A percentile compares a stretch with the other conserved stretches of the same genome.
These are phyloP conservation scores for Aureobasidium subglaciale DNA, from an alignment of 2,329 filamentous ascomycete species.

Conservation along the genomic window DNA sequence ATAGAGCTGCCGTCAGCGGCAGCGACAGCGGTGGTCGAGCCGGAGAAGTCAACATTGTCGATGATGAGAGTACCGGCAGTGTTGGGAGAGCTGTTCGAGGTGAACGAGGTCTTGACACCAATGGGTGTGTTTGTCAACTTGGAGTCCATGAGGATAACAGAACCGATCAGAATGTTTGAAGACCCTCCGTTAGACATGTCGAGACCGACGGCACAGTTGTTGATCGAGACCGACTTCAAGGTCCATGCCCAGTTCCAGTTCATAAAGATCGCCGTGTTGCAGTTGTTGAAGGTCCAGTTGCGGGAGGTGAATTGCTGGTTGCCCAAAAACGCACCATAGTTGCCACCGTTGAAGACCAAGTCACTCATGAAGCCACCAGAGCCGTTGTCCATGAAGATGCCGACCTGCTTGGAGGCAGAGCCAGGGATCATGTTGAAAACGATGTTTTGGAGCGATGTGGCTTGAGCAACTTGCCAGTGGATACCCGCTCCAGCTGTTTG, in stretches of 20 bases:
- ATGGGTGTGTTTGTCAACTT: constrained; percentile 67
- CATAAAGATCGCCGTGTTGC: constrained; percentile 45
- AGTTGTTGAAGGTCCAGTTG: constrained; percentile 45
- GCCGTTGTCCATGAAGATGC: constrained; percentile 54
- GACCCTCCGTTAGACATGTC: constrained; percentile 41
- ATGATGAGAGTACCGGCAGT: constrained; percentile 78
- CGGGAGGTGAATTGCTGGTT: constrained; percentile 56
- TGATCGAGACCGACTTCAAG: constrained; percentile 39
- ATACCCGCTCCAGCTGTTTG: constrained; percentile 33
- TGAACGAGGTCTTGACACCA: constrained; percentile 72
- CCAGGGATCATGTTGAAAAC: constrained; percentile 50
- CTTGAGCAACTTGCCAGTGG: constrained; percentile 50
- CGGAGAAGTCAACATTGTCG: constrained; percentile 79
- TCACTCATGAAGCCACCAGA: constrained; percentile 56
- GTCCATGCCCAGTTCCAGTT: constrained; percentile 51
- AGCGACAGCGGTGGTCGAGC: constrained; percentile 41
- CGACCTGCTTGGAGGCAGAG: constrained; percentile 45
- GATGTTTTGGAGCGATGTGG: constrained; percentile 56
- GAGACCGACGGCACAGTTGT: constrained; percentile 40
- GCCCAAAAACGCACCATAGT: constrained; percentile 53
- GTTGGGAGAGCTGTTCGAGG: constrained; percentile 52
- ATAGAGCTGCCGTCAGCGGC: constrained; percentile 62
- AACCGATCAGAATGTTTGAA: constrained; percentile 69
- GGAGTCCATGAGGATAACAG: constrained; percentile 75
- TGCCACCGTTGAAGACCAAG: constrained; percentile 53